Conservation (phyloP, 2,329 filamentous ascomycete species). For the Emergomyces africanus region DNA sequence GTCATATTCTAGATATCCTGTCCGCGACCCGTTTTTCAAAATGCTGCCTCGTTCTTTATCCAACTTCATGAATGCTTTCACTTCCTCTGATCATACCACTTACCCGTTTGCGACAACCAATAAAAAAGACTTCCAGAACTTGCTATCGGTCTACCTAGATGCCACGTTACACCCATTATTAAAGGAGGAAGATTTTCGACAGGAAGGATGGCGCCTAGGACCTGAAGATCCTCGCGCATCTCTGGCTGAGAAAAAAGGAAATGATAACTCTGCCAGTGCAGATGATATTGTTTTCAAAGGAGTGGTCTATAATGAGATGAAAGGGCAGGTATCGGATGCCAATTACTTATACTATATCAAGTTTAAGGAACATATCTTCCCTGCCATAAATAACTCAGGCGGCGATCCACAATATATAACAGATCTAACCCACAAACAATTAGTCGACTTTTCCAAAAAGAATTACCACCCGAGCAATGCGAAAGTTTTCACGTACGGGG, state of each 20-base stretch:
- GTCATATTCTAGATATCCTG: constrained; percentile 57
- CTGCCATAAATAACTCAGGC: constrained; percentile 89
- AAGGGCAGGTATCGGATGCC: constrained; percentile 95
- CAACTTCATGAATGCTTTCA: constrained; percentile 99
- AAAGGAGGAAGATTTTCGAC: constrained; percentile 82
- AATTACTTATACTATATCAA: constrained; percentile 92
- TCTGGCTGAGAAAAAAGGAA: constrained; percentile 31
- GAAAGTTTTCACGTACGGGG: constrained; percentile 89
- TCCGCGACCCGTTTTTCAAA: constrained; percentile 98
- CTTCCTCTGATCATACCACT: constrained; percentile 87
- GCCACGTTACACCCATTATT: constrained; percentile 82
- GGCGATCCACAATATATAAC: constrained; percentile 96
- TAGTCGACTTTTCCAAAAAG: constrained; percentile 75
- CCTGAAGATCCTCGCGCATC: constrained; percentile 68
- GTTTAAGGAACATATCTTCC: constrained; percentile 90
- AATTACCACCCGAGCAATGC: constrained; percentile 98
- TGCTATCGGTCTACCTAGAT: constrained; percentile 94
- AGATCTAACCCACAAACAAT: constrained; percentile 79
- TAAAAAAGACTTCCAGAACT: constrained; percentile 83
- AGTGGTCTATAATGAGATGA: constrained; percentile 99
- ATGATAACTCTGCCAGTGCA: constrained; percentile 7
- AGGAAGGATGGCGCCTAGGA: constrained; percentile 94
- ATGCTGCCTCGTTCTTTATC: constrained; percentile 97
- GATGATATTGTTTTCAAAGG: constrained; percentile 70
- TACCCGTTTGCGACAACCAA: constrained; percentile 99